Base-by-base conservation (phyloP, 257 asterid species). In the Anisodus acutangulus region DNA sequence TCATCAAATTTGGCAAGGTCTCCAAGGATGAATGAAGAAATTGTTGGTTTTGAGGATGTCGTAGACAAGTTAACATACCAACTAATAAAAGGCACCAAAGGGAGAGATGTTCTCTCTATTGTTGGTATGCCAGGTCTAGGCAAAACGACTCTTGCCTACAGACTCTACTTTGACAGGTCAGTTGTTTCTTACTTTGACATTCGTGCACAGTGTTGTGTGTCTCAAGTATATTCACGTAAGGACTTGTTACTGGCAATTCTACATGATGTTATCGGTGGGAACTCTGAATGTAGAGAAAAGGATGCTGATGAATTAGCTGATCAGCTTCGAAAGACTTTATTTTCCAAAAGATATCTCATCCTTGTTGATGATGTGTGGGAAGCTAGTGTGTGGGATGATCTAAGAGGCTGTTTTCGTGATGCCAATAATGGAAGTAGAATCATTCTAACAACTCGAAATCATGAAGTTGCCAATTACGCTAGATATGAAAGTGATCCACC, bases 341-440 rank as follows among this genome's bases (percentile, higher is more conserved):
- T 41, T 5, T 22, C 51, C 2, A 39, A 13, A 31, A 85, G 37
- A 63, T 85, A 66, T 12, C 81, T 85, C 0, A 68, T 85, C 51
- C 74, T 85, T 5, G 1, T 85, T 19, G 81, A 85, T 80, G 87
- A 85, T 45, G 17, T 68, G 19, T 80, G 84, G 87, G 22, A 55
- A 6, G 8, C 49, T 2, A 37, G 47, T n/a, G 81, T 63, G 11
- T 85, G 78, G 87, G 39, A 54, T 53, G 84, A 79, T 37, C 13
- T 80, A 9, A 57, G 0, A 8, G 49, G 43, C 5, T 80, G 15
- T 26, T 80, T 85, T 13, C 82, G 19, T 2, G 69, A 85, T 85
- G 57, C 62, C 45, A 1, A n/a, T n/a, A 58, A 66, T 0, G 76
- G 82, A 2, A 85, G 87, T 45, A 85, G 78, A 79, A 43, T 85